Percentiles rank a stretch among this genome's conserved stretches.
These are phyloP conservation scores for Bacterosira constricta DNA, from an alignment of 108 stramenopile genomes.

Conservation along the genomic window DNA sequence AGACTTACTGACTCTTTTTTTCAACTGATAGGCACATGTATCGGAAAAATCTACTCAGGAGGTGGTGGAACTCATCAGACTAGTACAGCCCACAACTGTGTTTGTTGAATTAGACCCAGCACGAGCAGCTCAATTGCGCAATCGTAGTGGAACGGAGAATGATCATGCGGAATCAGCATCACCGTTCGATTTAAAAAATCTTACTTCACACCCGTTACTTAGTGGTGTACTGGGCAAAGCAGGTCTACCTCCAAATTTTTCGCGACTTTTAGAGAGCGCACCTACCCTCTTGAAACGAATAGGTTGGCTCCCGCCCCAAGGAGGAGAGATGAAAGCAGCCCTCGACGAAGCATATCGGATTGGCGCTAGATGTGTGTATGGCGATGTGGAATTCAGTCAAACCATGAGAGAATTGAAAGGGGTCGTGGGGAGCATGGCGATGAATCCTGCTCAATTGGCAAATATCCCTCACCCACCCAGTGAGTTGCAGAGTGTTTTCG, in stretches of 20 bases:
- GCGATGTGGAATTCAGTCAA: constrained; percentile 15
- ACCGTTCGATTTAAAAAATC: no score
- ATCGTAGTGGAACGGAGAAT: no score
- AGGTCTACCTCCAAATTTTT: background rate
- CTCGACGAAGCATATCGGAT: constrained; percentile 26
- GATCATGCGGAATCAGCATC: no score
- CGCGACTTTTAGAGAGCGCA: background rate
- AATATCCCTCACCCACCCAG: constrained; percentile 13
- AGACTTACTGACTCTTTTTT: constrained; percentile 16
- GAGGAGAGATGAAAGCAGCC: constrained; percentile 26
- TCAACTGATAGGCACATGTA: no score
- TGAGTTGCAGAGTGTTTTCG: background rate
- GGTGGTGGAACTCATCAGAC: no score
- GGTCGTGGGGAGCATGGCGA: constrained; percentile 6
- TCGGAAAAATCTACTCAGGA: no score
- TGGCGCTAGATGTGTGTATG: constrained; percentile 13
- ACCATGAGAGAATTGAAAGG: constrained; percentile 12
- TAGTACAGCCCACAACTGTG: no score
- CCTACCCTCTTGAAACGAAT: constrained; percentile 4
- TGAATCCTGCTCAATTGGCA: constrained; percentile 12
- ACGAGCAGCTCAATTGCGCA: no score
- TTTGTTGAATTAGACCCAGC: no score
- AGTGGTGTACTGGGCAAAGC: background rate
- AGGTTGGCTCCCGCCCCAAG: constrained; percentile 16
- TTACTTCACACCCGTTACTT: no score